phyloP scores from a whole-genome alignment of 2,329 filamentous ascomycete genomes.

The Aspergillus sojae region DNA sequence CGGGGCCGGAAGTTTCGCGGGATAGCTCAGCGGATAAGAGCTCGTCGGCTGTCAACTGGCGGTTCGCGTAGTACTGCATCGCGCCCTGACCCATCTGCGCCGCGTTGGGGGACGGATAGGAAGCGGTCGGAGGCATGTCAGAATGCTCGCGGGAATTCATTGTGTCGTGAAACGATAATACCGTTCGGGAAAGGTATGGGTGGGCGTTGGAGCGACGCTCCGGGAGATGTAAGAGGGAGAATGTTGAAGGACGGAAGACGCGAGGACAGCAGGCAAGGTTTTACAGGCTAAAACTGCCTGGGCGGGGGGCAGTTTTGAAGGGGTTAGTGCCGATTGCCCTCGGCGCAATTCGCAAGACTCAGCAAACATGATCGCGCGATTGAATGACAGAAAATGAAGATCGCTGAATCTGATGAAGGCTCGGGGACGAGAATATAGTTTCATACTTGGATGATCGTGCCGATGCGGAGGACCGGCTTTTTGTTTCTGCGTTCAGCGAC shows the following conservation, averaged over 20 bases:
- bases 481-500: constrained; percentile 45
- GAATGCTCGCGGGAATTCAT: constrained; percentile 48
- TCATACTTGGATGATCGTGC: constrained; percentile 36
- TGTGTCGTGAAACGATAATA: constrained; percentile 14
- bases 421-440: constrained; percentile 29
- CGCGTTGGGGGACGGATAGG: constrained; percentile 48
- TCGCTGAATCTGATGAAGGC: constrained; percentile 17
- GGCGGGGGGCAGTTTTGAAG: constrained; percentile 37
- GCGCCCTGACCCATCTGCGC: constrained; percentile 48
- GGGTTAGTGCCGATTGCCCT: constrained; percentile 37
- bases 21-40: constrained; percentile 52
- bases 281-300: constrained; percentile 41
- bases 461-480: constrained; percentile 42
- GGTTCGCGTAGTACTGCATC: constrained; percentile 47
- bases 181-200: constrained; percentile 17
- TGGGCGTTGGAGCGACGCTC: constrained; percentile 37
- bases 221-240: constrained; percentile 29
- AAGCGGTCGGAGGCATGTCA: constrained; percentile 47
- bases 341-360: constrained; percentile 35
- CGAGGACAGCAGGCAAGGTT: constrained; percentile 36
- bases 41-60: constrained; percentile 51
- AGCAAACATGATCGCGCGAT: constrained; percentile 35
- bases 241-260: constrained; percentile 32
- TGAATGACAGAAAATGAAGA: constrained; percentile 18
- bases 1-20: constrained; percentile 48